Conservation (phyloP, 164 flowering plant genomes). For the Vitis rotundifolia region DNA sequence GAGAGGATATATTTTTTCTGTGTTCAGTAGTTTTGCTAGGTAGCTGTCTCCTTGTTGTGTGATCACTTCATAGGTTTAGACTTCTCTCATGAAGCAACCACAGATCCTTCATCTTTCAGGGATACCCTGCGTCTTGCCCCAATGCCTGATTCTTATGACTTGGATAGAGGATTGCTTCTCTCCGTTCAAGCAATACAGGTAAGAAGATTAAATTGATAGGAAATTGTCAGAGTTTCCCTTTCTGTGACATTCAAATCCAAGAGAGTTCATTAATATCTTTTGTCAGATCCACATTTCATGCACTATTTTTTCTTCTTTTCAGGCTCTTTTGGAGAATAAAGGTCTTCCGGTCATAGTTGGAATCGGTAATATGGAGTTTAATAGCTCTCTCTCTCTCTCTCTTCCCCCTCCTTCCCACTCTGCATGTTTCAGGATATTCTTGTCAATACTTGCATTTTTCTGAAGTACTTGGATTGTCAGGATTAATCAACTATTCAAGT, state of each 20-base stretch:
- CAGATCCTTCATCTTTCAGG: slow-evolving; percentile 94
- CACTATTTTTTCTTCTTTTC: slow-evolving; percentile 30
- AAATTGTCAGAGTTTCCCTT: background rate
- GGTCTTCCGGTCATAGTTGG: slow-evolving; percentile 97
- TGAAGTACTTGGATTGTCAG: background rate
- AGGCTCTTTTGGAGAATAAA: slow-evolving; percentile 94
- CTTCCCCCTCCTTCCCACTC: too few relatives aligned
- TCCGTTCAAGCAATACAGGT: slow-evolving; percentile 99
- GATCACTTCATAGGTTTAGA: slow-evolving; percentile 22
- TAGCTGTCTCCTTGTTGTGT: background rate
- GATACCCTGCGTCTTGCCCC: slow-evolving; percentile 80
- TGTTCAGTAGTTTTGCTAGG: background rate
- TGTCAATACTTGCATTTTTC: too few relatives aligned
- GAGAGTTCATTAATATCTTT: slow-evolving; percentile 2
- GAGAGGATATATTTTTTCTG: slow-evolving; percentile 1
- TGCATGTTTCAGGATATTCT: too few relatives aligned
- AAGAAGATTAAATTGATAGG: slow-evolving; percentile 3
- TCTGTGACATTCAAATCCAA: slow-evolving; percentile 1
- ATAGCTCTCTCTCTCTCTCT: slow-evolving; percentile 13
- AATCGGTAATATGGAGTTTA: slow-evolving; percentile 60
- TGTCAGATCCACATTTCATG: slow-evolving; percentile 5
- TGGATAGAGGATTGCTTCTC: slow-evolving; percentile 95
- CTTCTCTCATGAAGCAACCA: slow-evolving; percentile 75
- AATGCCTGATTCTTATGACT: slow-evolving; percentile 92
- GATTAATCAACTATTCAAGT: background rate